These are phyloP conservation scores for Panellus pusillus DNA, from an alignment of 768 basidiomycete species.

Conservation along the genomic window DNA sequence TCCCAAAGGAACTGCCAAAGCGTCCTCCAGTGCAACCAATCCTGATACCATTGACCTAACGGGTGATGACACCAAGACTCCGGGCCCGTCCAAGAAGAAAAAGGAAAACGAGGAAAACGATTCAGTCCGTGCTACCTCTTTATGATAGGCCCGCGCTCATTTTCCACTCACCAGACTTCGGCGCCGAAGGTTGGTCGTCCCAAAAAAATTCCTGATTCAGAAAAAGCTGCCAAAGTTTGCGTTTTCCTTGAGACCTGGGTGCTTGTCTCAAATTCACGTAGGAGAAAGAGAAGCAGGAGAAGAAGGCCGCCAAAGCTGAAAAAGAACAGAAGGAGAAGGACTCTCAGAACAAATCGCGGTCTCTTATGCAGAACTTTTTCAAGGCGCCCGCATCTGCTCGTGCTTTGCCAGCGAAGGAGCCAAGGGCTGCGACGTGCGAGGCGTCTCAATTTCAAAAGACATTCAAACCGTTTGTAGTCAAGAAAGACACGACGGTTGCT, in stretches of 20 bases:
- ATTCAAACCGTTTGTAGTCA: conserved; percentile 79
- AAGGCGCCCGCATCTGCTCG: conserved; percentile 52
- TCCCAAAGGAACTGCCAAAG: conserved; percentile 41
- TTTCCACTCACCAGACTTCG: background rate
- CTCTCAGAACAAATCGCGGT: conserved; percentile 69
- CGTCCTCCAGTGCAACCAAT: conserved; percentile 26
- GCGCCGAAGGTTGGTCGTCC: conserved; percentile 33
- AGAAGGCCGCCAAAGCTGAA: conserved; percentile 66
- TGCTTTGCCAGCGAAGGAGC: conserved; percentile 25
- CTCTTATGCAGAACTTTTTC: conserved; percentile 79
- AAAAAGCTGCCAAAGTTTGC: conserved; percentile 57
- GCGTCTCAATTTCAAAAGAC: conserved; percentile 66
- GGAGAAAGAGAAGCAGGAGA: conserved; percentile 71
- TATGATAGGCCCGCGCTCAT: background rate
- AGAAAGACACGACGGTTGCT: conserved; percentile 72
- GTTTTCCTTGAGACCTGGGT: background rate
- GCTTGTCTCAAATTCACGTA: conserved; percentile 26
- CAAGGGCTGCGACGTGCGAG: conserved; percentile 33
- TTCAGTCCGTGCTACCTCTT: conserved; percentile 29
- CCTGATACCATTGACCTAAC: conserved; percentile 25
- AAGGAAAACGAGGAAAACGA: conserved; percentile 41
- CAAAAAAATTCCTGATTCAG: conserved; percentile 57
- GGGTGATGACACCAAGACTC: conserved; percentile 26
- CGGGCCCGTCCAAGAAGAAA: conserved; percentile 32
- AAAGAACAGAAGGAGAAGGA: conserved; percentile 73